Conservation (phyloP, 2,329 filamentous ascomycete genomes). For the Arthrobotrys entomopaga region DNA sequence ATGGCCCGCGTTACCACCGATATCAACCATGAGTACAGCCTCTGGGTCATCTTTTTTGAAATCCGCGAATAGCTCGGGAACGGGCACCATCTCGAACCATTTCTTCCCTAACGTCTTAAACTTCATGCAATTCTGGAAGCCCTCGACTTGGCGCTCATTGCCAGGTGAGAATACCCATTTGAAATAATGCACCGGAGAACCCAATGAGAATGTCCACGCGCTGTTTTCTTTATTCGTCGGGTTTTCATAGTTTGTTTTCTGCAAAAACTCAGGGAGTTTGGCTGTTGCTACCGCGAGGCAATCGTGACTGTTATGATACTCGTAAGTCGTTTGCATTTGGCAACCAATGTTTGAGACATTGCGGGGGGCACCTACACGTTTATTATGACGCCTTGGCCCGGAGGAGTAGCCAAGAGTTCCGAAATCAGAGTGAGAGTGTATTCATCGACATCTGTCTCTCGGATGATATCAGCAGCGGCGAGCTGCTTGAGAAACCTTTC, state of each 20-base stretch:
- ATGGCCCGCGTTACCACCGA: constrained; percentile 12
- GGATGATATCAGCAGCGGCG: constrained; percentile 7
- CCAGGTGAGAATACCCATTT: constrained; percentile 11
- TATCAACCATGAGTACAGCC: constrained; percentile 16
- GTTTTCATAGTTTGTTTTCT: constrained; percentile 9
- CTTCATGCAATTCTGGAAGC: constrained; percentile 20
- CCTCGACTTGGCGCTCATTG: constrained; percentile 8
- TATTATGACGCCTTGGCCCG: constrained; percentile 6
- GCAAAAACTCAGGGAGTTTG: constrained; percentile 10
- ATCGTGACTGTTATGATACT: background rate
- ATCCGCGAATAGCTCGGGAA: constrained; percentile 15
- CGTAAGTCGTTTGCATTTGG: background rate
- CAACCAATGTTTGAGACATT: background rate
- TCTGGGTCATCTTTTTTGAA: constrained; percentile 12
- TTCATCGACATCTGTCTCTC: constrained; percentile 5
- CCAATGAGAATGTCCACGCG: constrained; percentile 1
- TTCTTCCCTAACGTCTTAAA: constrained; percentile 18
- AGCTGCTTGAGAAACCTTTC: constrained; percentile 4
- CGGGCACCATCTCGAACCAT: constrained; percentile 7
- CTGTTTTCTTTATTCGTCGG: constrained; percentile 7
- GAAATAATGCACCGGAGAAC: constrained; percentile 5
- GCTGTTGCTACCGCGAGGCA: background rate
- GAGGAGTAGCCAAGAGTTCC: background rate
- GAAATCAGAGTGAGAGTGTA: background rate
- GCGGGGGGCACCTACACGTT: background rate